Evolutionary conservation across 441 rosid species (phyloP), one percentile per base, ranked within the genome.

Genomic region (Raphanus hybrid): DNA sequence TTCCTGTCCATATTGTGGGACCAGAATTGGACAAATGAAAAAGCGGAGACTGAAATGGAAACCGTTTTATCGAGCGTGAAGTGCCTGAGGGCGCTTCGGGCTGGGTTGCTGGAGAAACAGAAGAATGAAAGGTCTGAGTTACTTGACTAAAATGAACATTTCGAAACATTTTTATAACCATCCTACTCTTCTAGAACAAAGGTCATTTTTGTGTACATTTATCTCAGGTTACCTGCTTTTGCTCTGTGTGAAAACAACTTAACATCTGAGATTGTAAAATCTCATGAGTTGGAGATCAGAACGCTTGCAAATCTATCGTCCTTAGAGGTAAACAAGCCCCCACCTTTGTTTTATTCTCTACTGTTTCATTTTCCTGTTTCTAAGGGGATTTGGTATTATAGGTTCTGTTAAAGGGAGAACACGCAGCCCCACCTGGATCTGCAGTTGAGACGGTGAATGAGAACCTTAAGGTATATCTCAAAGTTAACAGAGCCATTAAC

Each of bases 141-240:
- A 73, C 15, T 32, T 14, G 32, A 14, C 10, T 4, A 39, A 69
- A 16, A 37, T 11, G 3, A 41, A 59, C 55, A 26, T 10, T 61
- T 61, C 10, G 6, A 60, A 37, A 61, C 59, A 18, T n/a, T 29
- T 29, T 15, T 16, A 55, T 41, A 65, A 65, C 16, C 29, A 41
- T 64, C 26, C 14, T 54, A 39, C 29, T 6, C 34, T 43, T 52
- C 8, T 1, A 2, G 58, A 69, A n/a, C 55, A 10, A 12, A 55
- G 1, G 11, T 77, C 23, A 14, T 14, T n/a, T 20, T 18, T n/a
- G 3, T 63, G 23, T 29, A 86, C 14, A 20, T 64, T 6, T 50
- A 66, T 48, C 67, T 76, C 90, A 93, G 98, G 85, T 68, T 91
- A 71, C 97, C 95, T 41, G 98, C 92, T 64, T 90, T 85, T 78